phyloP scores from a whole-genome alignment of 139 green algal genomes.

The Chlorella vulgaris region DNA sequence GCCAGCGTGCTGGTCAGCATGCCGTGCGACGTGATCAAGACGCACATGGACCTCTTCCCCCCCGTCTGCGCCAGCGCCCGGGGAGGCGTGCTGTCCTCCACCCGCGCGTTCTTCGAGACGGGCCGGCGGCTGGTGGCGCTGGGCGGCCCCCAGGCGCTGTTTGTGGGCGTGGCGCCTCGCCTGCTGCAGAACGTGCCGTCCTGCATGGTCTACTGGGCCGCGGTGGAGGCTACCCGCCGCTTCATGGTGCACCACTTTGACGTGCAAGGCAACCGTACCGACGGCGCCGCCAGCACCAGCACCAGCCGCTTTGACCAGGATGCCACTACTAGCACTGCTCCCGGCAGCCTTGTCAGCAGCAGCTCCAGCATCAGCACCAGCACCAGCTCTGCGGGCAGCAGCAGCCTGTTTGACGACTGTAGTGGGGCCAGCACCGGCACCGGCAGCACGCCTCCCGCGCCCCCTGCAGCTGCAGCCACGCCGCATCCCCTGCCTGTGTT shows the following conservation, averaged over 20 bases:
- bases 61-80: neutral
- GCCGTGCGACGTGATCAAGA: slow-evolving; percentile 75
- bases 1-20: slow-evolving; percentile 70
- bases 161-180: slow-evolving; percentile 64
- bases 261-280: neutral
- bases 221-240: slow-evolving; percentile 44
- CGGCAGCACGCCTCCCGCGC: neutral
- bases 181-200: slow-evolving; percentile 55
- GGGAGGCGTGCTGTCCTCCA: slow-evolving; percentile 18
- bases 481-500: neutral
- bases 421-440: neutral
- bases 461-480: neutral
- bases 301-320: no score
- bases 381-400: neutral
- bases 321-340: neutral
- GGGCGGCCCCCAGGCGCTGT: slow-evolving; percentile 58
- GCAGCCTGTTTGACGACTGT: neutral
- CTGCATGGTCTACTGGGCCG: slow-evolving; percentile 56
- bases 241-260: slow-evolving; percentile 29
- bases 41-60: slow-evolving; percentile 57
- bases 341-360: neutral
- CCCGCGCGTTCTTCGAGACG: slow-evolving; percentile 47
- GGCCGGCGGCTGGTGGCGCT: slow-evolving; percentile 32
- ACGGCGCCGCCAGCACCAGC: neutral
- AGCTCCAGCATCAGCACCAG: slow-evolving; percentile 6